These are phyloP conservation scores for Podospora australis DNA, from an alignment of 495 filamentous ascomycete species.

Conservation along the genomic window DNA sequence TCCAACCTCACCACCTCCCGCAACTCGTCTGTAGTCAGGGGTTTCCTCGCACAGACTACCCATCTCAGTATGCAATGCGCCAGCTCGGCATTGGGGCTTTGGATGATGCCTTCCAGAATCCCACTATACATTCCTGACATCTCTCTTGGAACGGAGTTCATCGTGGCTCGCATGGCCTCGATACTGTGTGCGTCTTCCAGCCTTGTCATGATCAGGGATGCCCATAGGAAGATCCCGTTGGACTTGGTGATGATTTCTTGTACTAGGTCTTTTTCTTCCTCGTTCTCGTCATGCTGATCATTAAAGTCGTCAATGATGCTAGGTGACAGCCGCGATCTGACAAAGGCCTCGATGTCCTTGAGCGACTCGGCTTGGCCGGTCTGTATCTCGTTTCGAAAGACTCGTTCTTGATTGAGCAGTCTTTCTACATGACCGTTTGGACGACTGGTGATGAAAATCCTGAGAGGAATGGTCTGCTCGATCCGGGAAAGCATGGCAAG, in stretches of 20 bases:
- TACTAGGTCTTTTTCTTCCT: constrained; percentile 4
- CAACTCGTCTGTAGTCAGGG: constrained; percentile 14
- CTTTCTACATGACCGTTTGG: constrained; percentile 11
- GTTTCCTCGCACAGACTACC: constrained; percentile 15
- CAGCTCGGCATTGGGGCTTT: constrained; percentile 13
- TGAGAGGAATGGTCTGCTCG: constrained; percentile 17
- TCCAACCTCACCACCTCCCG: constrained; percentile 16
- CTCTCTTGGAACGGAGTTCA: constrained; percentile 17
- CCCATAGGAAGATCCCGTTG: constrained; percentile 18
- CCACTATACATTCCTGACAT: constrained; percentile 21
- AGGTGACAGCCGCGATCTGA: constrained; percentile 6
- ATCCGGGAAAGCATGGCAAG: constrained; percentile 25
- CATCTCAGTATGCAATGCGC: constrained; percentile 18
- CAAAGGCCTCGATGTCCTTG: constrained; percentile 11
- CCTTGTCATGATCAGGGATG: constrained; percentile 9
- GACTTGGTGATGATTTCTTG: constrained; percentile 15
- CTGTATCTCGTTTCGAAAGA: constrained; percentile 6
- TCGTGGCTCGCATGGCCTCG: constrained; percentile 10
- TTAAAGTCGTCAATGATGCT: constrained; percentile 10
- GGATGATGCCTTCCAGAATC: constrained; percentile 9
- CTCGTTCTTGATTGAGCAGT: constrained; percentile 7
- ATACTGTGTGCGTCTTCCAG: constrained; percentile 15
- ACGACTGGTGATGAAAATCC: constrained; percentile 30
- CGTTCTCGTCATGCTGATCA: neutral
- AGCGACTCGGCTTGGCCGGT: constrained; percentile 16